Evolutionary conservation across 805 yeast genomes (phyloP), one percentile per base, ranked within the genome.

Genomic region (Hanseniaspora lachancei): DNA sequence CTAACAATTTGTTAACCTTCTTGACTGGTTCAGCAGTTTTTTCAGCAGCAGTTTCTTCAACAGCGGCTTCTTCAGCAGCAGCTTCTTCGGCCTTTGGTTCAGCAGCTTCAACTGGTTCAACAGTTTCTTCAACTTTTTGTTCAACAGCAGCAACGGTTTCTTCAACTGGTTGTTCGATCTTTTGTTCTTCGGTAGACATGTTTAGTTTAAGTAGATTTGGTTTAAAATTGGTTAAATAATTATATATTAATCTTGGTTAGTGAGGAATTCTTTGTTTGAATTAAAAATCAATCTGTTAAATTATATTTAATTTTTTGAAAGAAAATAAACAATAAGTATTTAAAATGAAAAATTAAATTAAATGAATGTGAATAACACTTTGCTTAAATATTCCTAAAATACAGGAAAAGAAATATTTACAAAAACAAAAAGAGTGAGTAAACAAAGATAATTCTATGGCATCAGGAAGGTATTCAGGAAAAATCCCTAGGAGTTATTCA

Each of bases 31-130:
- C 48, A 41, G 44, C 12, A 41, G 23, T 27, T 34, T 49, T 47
- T 49, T 57, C 39, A 53, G 56, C 39, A 57, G 49, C 49, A 54
- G 40, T 54, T 57, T 58, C 62, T 27, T 27, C 29, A 27, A 27
- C 29, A 27, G 29, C 29, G 29, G 29, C 29, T 27, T 27, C 29
- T 32, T 32, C 35, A 32, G 35, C 21, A 50, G 54, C 51, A 57
- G 54, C 60, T 40, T 57, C 57, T 55, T 57, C 56, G 32, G 47
- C 44, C 34, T 35, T 23, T 32, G 38, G 21, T 29, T 57, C 56
- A 13, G 52, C 54, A 12, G 58, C 58, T 52, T 60, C 60, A 43
- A 57, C 56, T 40, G 48, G 43, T 35, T 47, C 57, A 20, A 29
- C 47, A n/a, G 54, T 56, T 52, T 58, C 54, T 47, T 59, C 57